Evolutionary conservation across 352 stramenopile genomes (phyloP).

Genomic region (Phytophthora chlamydospora): DNA sequence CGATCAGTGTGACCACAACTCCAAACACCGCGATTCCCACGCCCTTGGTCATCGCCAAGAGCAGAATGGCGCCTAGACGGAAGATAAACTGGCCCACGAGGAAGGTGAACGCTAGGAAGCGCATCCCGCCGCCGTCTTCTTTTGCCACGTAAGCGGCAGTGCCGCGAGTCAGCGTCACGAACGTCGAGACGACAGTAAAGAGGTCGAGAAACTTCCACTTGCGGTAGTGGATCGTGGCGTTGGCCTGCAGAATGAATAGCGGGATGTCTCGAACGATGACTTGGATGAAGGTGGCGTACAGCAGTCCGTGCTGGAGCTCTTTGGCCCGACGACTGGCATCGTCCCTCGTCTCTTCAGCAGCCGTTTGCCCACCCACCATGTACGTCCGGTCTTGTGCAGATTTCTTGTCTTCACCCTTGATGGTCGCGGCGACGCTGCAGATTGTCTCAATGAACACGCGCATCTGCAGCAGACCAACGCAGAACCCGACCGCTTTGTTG

Average conservation of each 20-base stretch:
- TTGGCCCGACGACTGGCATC: slow-evolving; percentile 1
- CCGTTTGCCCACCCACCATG: slow-evolving; percentile 11
- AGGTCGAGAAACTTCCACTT: slow-evolving; percentile 76
- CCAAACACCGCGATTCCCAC: slow-evolving; percentile 47
- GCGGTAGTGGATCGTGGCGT: slow-evolving; percentile 82
- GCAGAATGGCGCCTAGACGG: slow-evolving; percentile 60
- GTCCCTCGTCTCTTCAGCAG: slow-evolving; percentile 4
- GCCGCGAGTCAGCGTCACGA: slow-evolving; percentile 54
- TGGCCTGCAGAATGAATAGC: slow-evolving; percentile 76
- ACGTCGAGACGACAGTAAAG: slow-evolving; percentile 59
- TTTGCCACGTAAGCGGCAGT: slow-evolving; percentile 53
- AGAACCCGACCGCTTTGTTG: slow-evolving; percentile 47
- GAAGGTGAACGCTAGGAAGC: slow-evolving; percentile 48
- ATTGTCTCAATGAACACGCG: slow-evolving; percentile 69
- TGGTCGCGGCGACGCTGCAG: slow-evolving; percentile 29
- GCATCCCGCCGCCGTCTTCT: slow-evolving; percentile 40
- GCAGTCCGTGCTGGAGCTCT: slow-evolving; percentile 37
- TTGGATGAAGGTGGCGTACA: slow-evolving; percentile 71
- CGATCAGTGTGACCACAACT: slow-evolving; percentile 37
- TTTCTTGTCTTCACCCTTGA: slow-evolving; percentile 16
- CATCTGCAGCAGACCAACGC: slow-evolving; percentile 64
- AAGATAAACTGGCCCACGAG: slow-evolving; percentile 67
- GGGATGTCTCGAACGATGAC: slow-evolving; percentile 73
- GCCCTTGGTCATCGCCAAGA: slow-evolving; percentile 70
- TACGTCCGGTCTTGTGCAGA: neutral